phyloP scores from a whole-genome alignment of 2,329 filamentous ascomycete genomes.

The Achaetomium macrosporum region DNA sequence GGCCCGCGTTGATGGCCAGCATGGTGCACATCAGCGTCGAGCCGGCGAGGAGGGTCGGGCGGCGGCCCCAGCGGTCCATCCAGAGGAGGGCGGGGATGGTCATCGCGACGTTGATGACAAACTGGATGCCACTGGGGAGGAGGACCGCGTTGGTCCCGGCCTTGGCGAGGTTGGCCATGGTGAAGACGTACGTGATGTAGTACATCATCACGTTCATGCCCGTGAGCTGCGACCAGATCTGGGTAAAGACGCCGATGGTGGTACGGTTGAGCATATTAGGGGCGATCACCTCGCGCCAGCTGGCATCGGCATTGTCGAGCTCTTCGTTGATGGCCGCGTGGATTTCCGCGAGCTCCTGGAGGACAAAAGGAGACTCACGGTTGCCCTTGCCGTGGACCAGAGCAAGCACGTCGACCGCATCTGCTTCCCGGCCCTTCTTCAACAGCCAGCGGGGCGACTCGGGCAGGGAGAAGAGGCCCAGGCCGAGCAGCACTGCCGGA shows the following conservation, averaged over 20 bases:
- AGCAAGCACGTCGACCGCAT: slow-evolving; percentile 42
- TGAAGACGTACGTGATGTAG: slow-evolving; percentile 65
- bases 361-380: slow-evolving; percentile 57
- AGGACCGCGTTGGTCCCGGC: slow-evolving; percentile 45
- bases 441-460: slow-evolving; percentile 48
- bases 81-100: slow-evolving; percentile 69
- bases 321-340: slow-evolving; percentile 69
- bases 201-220: slow-evolving; percentile 75
- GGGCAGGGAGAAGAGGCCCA: slow-evolving; percentile 39
- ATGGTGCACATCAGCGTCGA: slow-evolving; percentile 56
- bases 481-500: slow-evolving; percentile 38
- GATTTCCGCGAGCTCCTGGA: slow-evolving; percentile 65
- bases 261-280: slow-evolving; percentile 71
- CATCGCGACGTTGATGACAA: slow-evolving; percentile 75
- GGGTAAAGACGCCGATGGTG: slow-evolving; percentile 63
- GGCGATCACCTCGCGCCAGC: slow-evolving; percentile 65
- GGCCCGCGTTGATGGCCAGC: slow-evolving; percentile 41
- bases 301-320: slow-evolving; percentile 60
- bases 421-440: slow-evolving; percentile 42
- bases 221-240: slow-evolving; percentile 71
- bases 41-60: slow-evolving; percentile 59
- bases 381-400: slow-evolving; percentile 62
- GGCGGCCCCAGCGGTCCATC: slow-evolving; percentile 72
- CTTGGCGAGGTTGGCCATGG: slow-evolving; percentile 60
- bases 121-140: slow-evolving; percentile 63